phyloP scores from a whole-genome alignment of 306 rosid genomes.

The Datisca glomerata region DNA sequence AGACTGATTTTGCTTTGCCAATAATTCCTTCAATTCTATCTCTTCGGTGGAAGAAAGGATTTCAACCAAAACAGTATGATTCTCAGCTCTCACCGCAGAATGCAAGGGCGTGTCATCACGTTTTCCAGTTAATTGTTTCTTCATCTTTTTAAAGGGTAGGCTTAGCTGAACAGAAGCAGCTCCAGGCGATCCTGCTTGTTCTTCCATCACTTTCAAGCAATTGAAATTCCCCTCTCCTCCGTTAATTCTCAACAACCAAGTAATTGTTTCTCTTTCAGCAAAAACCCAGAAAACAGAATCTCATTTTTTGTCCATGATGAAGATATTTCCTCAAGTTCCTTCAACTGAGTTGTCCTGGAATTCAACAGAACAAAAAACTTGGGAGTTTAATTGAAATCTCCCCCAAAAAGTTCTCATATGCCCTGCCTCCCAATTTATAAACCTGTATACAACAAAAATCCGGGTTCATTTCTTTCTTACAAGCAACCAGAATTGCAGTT shows the following conservation, averaged over 20 bases:
- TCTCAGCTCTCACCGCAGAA: slow-evolving; percentile 71
- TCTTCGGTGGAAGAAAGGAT: slow-evolving; percentile 29
- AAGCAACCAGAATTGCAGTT: neutral
- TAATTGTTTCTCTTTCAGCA: slow-evolving; percentile 18
- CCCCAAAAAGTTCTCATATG: neutral
- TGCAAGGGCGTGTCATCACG: slow-evolving; percentile 75
- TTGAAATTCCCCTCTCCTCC: slow-evolving; percentile 2
- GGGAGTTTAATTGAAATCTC: neutral
- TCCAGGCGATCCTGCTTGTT: slow-evolving; percentile 18
- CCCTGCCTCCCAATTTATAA: neutral
- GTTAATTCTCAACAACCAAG: slow-evolving; percentile 11
- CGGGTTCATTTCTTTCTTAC: slow-evolving; percentile 8
- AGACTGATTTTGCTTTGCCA: slow-evolving; percentile 67
- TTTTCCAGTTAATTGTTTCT: slow-evolving; percentile 84
- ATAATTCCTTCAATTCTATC: slow-evolving; percentile 30
- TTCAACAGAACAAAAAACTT: too few relatives aligned
- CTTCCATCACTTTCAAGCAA: slow-evolving; percentile 28
- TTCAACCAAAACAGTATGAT: slow-evolving; percentile 27
- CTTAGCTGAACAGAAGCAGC: slow-evolving; percentile 24
- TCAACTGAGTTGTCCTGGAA: too few relatives aligned
- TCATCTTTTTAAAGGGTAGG: slow-evolving; percentile 59
- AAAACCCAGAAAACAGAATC: slow-evolving; percentile 36
- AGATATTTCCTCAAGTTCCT: too few relatives aligned
- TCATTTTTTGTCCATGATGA: slow-evolving; percentile 21
- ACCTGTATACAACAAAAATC: neutral